Evolutionary conservation across 2,329 filamentous ascomycete genomes (phyloP).

Genomic region (Teratosphaeria destructans): DNA sequence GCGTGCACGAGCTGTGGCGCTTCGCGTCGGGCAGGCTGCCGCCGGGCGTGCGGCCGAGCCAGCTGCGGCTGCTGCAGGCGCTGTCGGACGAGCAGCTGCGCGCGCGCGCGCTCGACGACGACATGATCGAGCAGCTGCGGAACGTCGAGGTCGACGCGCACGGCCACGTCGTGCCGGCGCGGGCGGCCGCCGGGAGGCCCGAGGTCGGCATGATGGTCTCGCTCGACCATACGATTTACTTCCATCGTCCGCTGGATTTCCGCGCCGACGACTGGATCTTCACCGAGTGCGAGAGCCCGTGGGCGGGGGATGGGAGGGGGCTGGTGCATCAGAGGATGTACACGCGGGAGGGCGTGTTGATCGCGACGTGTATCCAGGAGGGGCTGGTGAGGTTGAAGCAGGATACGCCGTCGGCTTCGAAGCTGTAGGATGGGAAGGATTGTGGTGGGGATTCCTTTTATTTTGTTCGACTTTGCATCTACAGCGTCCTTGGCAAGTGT

Average conservation of each 20-base stretch:
- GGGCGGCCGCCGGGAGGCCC: conserved; percentile 27
- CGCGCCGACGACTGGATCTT: conserved; percentile 62
- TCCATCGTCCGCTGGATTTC: conserved; percentile 41
- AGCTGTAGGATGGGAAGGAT: neutral
- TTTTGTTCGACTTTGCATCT: neutral
- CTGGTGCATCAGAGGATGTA: conserved; percentile 69
- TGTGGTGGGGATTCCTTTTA: neutral
- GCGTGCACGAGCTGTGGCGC: conserved; percentile 71
- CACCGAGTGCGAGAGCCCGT: conserved; percentile 68
- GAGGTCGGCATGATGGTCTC: conserved; percentile 77
- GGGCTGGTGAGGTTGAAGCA: neutral
- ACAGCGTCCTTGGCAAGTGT: neutral
- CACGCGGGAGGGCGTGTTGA: conserved; percentile 56
- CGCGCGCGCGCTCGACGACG: conserved; percentile 35
- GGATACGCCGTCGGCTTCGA: neutral
- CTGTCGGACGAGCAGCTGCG: conserved; percentile 35
- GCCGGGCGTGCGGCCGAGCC: conserved; percentile 27
- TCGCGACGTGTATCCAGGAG: conserved; percentile 76
- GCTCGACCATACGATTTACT: conserved; percentile 58
- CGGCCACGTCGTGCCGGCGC: conserved; percentile 35
- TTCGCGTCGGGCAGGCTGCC: conserved; percentile 31
- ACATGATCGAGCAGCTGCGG: conserved; percentile 43
- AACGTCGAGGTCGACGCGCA: conserved; percentile 26
- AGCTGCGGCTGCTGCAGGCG: conserved; percentile 34
- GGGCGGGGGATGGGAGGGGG: conserved; percentile 67